phyloP scores from a whole-genome alignment of 140 eudicot genomes.

The Flaveria floridana region DNA sequence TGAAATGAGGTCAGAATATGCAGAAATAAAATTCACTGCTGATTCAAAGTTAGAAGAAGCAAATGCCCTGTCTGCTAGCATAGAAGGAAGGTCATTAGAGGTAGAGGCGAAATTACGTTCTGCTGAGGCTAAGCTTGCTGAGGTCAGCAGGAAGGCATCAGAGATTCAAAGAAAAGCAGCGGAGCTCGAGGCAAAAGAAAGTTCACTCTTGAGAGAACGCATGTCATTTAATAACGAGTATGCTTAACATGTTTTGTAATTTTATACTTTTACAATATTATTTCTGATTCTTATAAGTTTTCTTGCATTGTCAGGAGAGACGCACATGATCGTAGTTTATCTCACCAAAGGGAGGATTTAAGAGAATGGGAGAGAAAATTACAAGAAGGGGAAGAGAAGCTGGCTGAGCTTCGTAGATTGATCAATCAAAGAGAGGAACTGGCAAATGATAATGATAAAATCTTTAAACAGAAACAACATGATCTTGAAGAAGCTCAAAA shows the following conservation, averaged over 20 bases:
- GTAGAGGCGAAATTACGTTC: constrained; percentile 78
- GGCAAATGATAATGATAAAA: constrained; percentile 74
- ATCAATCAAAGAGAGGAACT: constrained; percentile 77
- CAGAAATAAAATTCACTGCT: constrained; percentile 87
- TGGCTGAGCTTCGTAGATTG: constrained; percentile 75
- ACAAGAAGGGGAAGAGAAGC: constrained; percentile 83
- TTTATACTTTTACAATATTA: neutral
- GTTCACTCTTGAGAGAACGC: constrained; percentile 77
- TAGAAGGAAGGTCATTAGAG: constrained; percentile 89
- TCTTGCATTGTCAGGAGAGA: constrained; percentile 56
- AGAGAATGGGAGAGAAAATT: constrained; percentile 91
- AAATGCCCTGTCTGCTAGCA: constrained; percentile 61
- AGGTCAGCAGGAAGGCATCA: constrained; percentile 85
- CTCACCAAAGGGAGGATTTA: constrained; percentile 81
- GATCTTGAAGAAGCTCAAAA: constrained; percentile 72
- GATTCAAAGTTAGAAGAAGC: constrained; percentile 94
- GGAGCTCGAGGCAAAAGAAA: constrained; percentile 77
- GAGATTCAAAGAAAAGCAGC: constrained; percentile 75
- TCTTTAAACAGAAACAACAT: constrained; percentile 62
- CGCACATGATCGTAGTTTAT: constrained; percentile 54
- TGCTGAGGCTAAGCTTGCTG: constrained; percentile 95
- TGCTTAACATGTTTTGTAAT: constrained; percentile 28
- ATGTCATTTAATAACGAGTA: constrained; percentile 78
- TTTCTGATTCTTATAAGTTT: neutral
- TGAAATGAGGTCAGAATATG: constrained; percentile 82